Percentiles rank a stretch among this genome's conserved stretches.
phyloP scores from a whole-genome alignment of 2,329 filamentous ascomycete species.

The Aspergillus fumigatus region DNA sequence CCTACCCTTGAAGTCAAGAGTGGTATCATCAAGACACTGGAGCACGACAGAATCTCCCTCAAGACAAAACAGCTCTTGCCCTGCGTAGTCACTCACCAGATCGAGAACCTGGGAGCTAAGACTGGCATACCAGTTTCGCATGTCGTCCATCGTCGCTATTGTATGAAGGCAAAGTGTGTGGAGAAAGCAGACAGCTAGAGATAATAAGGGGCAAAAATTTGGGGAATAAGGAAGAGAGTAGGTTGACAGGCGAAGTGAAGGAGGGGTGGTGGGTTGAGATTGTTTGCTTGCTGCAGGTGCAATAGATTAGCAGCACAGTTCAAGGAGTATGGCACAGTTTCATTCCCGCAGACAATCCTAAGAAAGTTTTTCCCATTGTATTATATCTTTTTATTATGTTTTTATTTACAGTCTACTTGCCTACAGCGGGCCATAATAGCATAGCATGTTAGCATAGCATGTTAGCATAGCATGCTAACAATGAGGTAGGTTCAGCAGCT shows the following conservation, averaged over 20 bases:
- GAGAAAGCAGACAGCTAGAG: background rate
- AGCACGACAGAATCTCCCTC: slow-evolving; percentile 12
- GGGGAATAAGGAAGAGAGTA: too few relatives aligned
- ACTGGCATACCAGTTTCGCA: slow-evolving; percentile 3
- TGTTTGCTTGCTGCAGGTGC: background rate
- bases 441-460: background rate
- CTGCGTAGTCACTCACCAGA: slow-evolving; percentile 10
- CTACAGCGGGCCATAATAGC: background rate
- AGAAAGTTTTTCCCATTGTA: background rate
- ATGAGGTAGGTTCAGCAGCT: background rate
- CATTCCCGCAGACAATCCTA: background rate
- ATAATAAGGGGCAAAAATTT: background rate
- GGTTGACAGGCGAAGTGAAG: background rate
- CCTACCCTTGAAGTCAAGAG: slow-evolving; percentile 5
- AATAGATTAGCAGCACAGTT: background rate
- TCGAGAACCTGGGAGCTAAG: slow-evolving; percentile 8
- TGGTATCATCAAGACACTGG: slow-evolving; percentile 7
- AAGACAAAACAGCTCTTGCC: slow-evolving; percentile 10
- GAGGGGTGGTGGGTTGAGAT: background rate
- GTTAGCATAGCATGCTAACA: background rate
- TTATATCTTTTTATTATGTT: background rate
- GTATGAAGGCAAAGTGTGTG: background rate
- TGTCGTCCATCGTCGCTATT: background rate
- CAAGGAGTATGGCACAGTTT: background rate
- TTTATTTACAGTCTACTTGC: background rate